A percentile compares a stretch with the other conserved stretches of the same genome.
Evolutionary conservation across 2,329 filamentous ascomycete genomes (phyloP).

Genomic region (Colletotrichum theobromicola): DNA sequence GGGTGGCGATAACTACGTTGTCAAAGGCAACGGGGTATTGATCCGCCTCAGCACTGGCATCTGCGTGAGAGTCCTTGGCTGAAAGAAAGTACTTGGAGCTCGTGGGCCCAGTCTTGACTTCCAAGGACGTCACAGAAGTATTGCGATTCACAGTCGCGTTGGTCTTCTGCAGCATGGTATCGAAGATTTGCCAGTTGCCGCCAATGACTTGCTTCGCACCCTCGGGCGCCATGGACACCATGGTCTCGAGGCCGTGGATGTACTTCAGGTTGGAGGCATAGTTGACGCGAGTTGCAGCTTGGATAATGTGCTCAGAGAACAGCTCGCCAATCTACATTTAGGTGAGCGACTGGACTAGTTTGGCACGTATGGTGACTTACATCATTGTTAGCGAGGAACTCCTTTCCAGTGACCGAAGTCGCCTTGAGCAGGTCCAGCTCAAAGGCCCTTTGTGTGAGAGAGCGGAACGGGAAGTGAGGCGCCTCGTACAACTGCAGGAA

Average conservation of each 20-base stretch:
- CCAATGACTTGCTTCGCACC: constrained; percentile 80
- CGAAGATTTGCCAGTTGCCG: constrained; percentile 95
- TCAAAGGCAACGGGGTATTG: constrained; percentile 68
- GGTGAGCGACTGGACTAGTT: background rate
- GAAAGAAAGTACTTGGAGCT: constrained; percentile 53
- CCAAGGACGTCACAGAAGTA: constrained; percentile 69
- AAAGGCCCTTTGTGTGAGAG: constrained; percentile 70
- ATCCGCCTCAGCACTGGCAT: constrained; percentile 29
- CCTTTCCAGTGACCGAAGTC: constrained; percentile 74
- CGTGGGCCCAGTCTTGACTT: constrained; percentile 43
- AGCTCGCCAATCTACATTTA: constrained; percentile 59
- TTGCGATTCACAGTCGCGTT: constrained; percentile 67
- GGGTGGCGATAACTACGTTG: constrained; percentile 81
- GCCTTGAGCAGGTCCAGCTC: constrained; percentile 70
- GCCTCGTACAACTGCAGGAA: constrained; percentile 83
- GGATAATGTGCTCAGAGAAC: constrained; percentile 83
- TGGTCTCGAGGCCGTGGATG: constrained; percentile 88
- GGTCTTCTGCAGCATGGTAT: constrained; percentile 74
- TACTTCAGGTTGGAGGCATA: constrained; percentile 88
- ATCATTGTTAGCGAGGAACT: constrained; percentile 72
- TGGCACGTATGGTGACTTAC: constrained; percentile 32
- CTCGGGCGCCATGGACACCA: constrained; percentile 90
- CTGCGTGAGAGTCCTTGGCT: constrained; percentile 31
- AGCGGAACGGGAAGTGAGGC: constrained; percentile 84
- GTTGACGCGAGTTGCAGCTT: constrained; percentile 91